Percentiles rank a stretch among this genome's conserved stretches.
Conservation (phyloP, 2,329 filamentous ascomycete species). For the Talaromyces sp. region DNA sequence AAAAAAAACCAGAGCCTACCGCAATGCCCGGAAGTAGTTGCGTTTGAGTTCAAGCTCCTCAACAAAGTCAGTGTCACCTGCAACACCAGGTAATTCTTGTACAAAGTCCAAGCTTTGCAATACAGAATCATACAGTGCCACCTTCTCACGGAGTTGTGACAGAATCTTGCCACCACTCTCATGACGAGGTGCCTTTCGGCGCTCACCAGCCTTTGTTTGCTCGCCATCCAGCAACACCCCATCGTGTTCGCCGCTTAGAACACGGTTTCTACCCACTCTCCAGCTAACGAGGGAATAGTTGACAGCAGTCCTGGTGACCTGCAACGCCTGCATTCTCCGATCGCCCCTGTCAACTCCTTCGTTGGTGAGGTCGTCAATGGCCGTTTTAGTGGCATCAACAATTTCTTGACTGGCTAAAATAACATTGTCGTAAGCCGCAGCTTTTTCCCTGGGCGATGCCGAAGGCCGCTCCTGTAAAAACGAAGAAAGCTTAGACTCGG, state of each 20-base stretch:
- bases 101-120: constrained; percentile 88
- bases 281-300: constrained; percentile 93
- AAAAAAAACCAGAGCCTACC: constrained; percentile 54
- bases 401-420: constrained; percentile 89
- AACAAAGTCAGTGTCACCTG: constrained; percentile 73
- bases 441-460: constrained; percentile 58
- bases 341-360: constrained; percentile 85
- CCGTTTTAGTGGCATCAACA: constrained; percentile 86
- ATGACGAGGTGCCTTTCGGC: constrained; percentile 46
- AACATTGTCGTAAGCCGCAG: constrained; percentile 85
- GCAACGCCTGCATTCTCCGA: constrained; percentile 81
- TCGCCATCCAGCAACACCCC: constrained; percentile 57
- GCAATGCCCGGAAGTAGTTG: constrained; percentile 83
- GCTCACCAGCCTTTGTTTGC: constrained; percentile 42
- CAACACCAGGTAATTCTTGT: constrained; percentile 84
- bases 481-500: constrained; percentile 50
- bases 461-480: constrained; percentile 45
- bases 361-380: constrained; percentile 81
- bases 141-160: constrained; percentile 76
- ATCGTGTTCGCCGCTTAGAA: constrained; percentile 79
- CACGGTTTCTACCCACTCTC: constrained; percentile 88
- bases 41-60: constrained; percentile 73
- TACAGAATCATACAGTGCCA: constrained; percentile 86
- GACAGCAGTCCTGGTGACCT: constrained; percentile 87
- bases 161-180: constrained; percentile 73